Conservation (phyloP, 352 stramenopile species). For the Globisporangium cystogenes region DNA sequence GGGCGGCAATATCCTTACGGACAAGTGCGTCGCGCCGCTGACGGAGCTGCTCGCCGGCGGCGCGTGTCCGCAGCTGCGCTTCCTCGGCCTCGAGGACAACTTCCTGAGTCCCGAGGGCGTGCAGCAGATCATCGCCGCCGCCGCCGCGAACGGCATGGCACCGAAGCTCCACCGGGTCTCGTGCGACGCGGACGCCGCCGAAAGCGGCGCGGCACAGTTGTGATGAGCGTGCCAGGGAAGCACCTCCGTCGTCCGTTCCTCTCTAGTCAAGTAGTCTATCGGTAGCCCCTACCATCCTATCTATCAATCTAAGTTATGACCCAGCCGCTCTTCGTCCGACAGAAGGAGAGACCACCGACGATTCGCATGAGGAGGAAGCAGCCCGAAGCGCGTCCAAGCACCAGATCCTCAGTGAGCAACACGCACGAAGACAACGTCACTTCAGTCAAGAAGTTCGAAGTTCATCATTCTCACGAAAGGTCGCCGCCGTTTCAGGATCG, state of each 20-base stretch:
- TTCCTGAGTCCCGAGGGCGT: constrained; percentile 62
- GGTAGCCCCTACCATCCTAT: background rate
- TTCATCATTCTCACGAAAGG: too few species aligned
- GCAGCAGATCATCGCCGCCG: constrained; percentile 53
- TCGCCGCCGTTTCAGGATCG: too few species aligned
- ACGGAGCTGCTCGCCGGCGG: constrained; percentile 27
- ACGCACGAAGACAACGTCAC: too few species aligned
- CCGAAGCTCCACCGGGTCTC: constrained; percentile 45
- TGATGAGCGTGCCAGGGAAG: background rate
- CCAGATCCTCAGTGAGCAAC: too few species aligned
- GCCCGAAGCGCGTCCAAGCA: too few species aligned
- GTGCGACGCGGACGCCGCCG: constrained; percentile 15
- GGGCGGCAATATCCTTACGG: constrained; percentile 76
- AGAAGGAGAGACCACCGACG: too few species aligned
- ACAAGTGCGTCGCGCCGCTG: constrained; percentile 62
- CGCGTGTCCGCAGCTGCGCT: constrained; percentile 47
- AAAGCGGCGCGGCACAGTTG: background rate
- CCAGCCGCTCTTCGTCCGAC: too few species aligned
- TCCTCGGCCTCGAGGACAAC: constrained; percentile 79
- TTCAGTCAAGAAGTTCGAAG: too few species aligned
- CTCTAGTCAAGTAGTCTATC: too few species aligned
- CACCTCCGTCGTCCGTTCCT: background rate
- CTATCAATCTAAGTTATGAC: background rate
- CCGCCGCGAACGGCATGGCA: constrained; percentile 32
- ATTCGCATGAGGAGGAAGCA: too few species aligned